Base-by-base conservation (phyloP, 2,329 filamentous ascomycete genomes). In the Arthrobotrys entomopaga region DNA sequence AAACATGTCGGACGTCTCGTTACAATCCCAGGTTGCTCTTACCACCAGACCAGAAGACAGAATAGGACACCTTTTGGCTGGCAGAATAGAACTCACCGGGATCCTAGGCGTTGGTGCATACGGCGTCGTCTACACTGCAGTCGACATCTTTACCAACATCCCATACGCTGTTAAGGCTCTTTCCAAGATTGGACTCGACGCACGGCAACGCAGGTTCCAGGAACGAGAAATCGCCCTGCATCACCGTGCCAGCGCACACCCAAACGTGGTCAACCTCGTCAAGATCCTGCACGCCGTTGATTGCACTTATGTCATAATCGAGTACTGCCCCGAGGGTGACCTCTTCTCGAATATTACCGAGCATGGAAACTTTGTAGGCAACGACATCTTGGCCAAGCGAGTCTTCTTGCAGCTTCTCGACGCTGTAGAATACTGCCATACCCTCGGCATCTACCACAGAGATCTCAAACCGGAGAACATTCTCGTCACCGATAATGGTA, bases 381-480 rank as follows among this genome's bases (percentile, higher is more conserved):
- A 97, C 84, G 94, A 98, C 84, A 87, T 88, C 79, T 87, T 97
- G 81, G 91, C 91, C 85, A 92, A 90, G 84, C 88, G 88, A 78
- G 90, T 93, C 67, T 98, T 98, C 82, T 88, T 98, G 76, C 95
- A 99, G 83, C 92, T 99, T 80, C 83, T 99, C 86, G 91, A 97
- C 86, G 95, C 95, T 82, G 94, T 98, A 77, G 91, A 95, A 81
- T 92, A 93, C 83, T 98, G 95, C 87, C 95, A 99, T 83, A 88
- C 88, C 78, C 84, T 93, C 80, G 93, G 93, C 80, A 96, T 99
- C 81, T 99, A 96, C 85, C 95, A 99, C 83, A 87, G 95, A 83
- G 95, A 99, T 82, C 86, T 99, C 76, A 99, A 99, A 86, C 95
- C 95, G 72, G 95, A 99, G 85, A 99, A 99, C 83, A 92, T 99